Evolutionary conservation across 306 rosid species (phyloP).

Genomic region (Cicer arietinum): DNA sequence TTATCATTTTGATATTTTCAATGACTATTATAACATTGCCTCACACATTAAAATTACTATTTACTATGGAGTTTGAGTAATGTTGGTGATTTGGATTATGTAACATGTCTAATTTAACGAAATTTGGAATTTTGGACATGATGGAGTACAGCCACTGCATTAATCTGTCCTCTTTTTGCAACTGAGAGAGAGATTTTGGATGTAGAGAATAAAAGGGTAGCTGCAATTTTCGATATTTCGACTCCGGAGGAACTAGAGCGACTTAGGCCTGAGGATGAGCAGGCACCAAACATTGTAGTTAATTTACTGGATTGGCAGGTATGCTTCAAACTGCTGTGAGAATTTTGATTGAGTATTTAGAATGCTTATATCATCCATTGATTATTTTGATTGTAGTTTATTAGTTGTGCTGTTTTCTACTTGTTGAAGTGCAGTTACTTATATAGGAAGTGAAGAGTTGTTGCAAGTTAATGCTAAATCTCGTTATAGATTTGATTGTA

Average conservation of each 20-base stretch:
- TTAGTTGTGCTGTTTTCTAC: not conserved
- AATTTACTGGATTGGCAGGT: slow-evolving; percentile 97
- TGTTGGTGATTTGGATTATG: slow-evolving; percentile 11
- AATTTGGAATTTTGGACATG: slow-evolving; percentile 43
- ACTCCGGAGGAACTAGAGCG: slow-evolving; percentile 68
- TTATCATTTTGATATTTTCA: no score
- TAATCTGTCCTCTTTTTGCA: slow-evolving; percentile 66
- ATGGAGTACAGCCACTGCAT: slow-evolving; percentile 64
- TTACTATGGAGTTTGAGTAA: not conserved
- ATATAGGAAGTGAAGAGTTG: not conserved
- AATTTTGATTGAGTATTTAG: not conserved
- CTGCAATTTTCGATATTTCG: slow-evolving; percentile 65
- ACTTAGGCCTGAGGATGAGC: slow-evolving; percentile 59
- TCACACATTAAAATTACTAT: no score
- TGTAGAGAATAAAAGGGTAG: slow-evolving; percentile 58
- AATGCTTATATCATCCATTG: slow-evolving; percentile 17
- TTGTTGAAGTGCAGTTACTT: slow-evolving; percentile 15
- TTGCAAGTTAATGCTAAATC: slow-evolving; percentile 1
- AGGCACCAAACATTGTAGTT: slow-evolving; percentile 68
- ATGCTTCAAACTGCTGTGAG: slow-evolving; percentile 29
- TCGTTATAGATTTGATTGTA: slow-evolving; percentile 19
- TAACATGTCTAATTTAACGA: slow-evolving; percentile 27
- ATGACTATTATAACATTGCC: no score
- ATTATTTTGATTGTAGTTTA: not conserved
- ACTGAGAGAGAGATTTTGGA: slow-evolving; percentile 71